Conservation (phyloP, 129 eudicot genomes). For the Flaveria bidentis region DNA sequence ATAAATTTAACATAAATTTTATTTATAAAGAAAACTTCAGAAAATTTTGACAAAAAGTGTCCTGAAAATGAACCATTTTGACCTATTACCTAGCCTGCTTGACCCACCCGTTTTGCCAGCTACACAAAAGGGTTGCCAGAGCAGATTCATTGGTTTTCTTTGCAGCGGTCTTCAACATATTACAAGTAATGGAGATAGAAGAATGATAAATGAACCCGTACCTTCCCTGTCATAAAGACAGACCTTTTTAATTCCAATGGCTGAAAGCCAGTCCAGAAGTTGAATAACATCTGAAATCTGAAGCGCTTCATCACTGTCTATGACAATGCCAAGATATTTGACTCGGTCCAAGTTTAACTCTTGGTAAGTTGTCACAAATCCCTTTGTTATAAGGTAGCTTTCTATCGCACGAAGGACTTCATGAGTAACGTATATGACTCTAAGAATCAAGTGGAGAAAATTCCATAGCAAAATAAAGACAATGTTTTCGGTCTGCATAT, state of each 20-base stretch:
- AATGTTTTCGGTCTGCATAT: slow-evolving; percentile 50
- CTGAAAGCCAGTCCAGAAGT: slow-evolving; percentile 65
- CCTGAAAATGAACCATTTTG: too few species aligned
- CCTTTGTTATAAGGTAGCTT: slow-evolving; percentile 65
- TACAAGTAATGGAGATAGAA: background rate
- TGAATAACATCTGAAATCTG: slow-evolving; percentile 56
- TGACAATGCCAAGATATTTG: slow-evolving; percentile 67
- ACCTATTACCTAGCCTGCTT: too few species aligned
- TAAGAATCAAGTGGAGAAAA: slow-evolving; percentile 53
- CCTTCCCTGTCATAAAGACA: slow-evolving; percentile 89
- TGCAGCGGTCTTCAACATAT: background rate
- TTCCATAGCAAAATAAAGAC: slow-evolving; percentile 53
- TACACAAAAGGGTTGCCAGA: slow-evolving; percentile 10
- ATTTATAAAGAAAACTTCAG: background rate
- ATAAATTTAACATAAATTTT: background rate
- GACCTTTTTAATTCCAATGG: slow-evolving; percentile 63
- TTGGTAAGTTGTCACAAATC: slow-evolving; percentile 45
- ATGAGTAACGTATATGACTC: slow-evolving; percentile 46
- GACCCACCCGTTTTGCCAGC: background rate
- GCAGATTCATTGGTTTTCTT: background rate
- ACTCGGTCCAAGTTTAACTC: slow-evolving; percentile 54
- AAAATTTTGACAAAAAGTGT: background rate
- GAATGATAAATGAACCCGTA: slow-evolving; percentile 21
- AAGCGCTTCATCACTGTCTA: slow-evolving; percentile 87
- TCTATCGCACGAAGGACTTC: slow-evolving; percentile 47